phyloP scores from a whole-genome alignment of 164 flowering plant species.

The Kalanchoe fedtschenkoi region DNA sequence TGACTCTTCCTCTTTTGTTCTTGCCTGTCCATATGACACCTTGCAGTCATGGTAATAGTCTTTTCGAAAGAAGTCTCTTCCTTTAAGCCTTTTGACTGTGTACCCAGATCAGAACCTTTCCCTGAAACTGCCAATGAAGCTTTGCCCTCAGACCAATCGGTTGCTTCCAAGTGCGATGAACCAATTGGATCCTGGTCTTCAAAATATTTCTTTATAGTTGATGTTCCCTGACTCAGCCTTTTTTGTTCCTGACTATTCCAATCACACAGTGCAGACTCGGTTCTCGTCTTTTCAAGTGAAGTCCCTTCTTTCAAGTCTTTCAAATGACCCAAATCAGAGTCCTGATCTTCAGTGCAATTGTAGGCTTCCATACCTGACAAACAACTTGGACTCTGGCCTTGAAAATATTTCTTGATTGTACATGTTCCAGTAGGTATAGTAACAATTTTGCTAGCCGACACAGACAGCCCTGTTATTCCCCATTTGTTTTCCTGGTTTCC shows the following conservation, averaged over 20 bases:
- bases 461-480: slow-evolving; percentile 73
- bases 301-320: not conserved
- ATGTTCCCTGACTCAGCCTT: not conserved
- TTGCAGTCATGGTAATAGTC: not conserved
- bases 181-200: slow-evolving; percentile 12
- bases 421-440: slow-evolving; percentile 28
- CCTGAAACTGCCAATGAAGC: not conserved
- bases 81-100: not conserved
- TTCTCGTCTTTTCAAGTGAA: no score
- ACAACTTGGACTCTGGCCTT: slow-evolving; percentile 12
- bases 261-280: not conserved
- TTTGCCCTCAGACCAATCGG: slow-evolving; percentile 11
- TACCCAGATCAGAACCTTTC: not conserved
- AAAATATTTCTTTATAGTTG: not conserved
- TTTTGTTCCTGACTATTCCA: not conserved
- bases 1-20: slow-evolving; percentile 2
- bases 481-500: slow-evolving; percentile 36
- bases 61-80: not conserved
- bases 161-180: slow-evolving; percentile 8
- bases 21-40: not conserved
- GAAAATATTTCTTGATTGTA: not conserved
- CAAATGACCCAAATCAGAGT: not conserved
- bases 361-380: slow-evolving; percentile 7
- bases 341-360: slow-evolving; percentile 11
- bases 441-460: slow-evolving; percentile 81